A percentile compares a stretch with the other conserved stretches of the same genome.
These are phyloP conservation scores for Aureoboletus auriporus DNA, from an alignment of 768 basidiomycete species.

Conservation along the genomic window DNA sequence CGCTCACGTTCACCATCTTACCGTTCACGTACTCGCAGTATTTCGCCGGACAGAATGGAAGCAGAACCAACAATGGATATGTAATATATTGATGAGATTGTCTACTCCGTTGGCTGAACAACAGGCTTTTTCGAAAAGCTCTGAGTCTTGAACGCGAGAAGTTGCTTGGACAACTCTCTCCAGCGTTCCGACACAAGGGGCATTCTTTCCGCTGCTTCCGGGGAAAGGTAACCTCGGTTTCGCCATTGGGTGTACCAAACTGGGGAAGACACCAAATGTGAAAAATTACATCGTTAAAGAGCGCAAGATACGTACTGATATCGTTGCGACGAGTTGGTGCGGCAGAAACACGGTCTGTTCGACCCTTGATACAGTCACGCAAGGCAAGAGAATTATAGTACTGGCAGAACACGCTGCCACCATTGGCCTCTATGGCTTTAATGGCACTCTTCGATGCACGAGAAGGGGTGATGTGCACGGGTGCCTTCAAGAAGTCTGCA, in stretches of 20 bases:
- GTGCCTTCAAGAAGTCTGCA: slow-evolving; percentile 55
- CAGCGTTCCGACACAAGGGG: slow-evolving; percentile 70
- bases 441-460: slow-evolving; percentile 87
- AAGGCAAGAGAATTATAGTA: slow-evolving; percentile 88
- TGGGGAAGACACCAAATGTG: slow-evolving; percentile 24
- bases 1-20: slow-evolving; percentile 34
- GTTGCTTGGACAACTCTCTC: slow-evolving; percentile 58
- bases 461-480: slow-evolving; percentile 79
- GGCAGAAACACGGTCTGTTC: slow-evolving; percentile 66
- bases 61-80: slow-evolving; percentile 19
- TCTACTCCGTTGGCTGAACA: slow-evolving; percentile 20
- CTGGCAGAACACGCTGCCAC: slow-evolving; percentile 84
- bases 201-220: slow-evolving; percentile 50
- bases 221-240: slow-evolving; percentile 75
- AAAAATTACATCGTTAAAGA: slow-evolving; percentile 5
- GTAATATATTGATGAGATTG: slow-evolving; percentile 8
- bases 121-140: slow-evolving; percentile 28
- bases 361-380: slow-evolving; percentile 70
- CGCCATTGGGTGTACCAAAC: slow-evolving; percentile 75
- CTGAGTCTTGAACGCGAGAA: slow-evolving; percentile 47
- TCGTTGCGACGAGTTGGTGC: slow-evolving; percentile 84
- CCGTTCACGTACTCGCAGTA: slow-evolving; percentile 46
- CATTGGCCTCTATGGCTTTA: slow-evolving; percentile 71
- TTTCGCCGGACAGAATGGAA: slow-evolving; percentile 56
- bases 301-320: slow-evolving; percentile 54